Evolutionary conservation across 2,329 filamentous ascomycete species (phyloP), one percentile per base, ranked within the genome.

Genomic region (Phyllosticta citriasiana): DNA sequence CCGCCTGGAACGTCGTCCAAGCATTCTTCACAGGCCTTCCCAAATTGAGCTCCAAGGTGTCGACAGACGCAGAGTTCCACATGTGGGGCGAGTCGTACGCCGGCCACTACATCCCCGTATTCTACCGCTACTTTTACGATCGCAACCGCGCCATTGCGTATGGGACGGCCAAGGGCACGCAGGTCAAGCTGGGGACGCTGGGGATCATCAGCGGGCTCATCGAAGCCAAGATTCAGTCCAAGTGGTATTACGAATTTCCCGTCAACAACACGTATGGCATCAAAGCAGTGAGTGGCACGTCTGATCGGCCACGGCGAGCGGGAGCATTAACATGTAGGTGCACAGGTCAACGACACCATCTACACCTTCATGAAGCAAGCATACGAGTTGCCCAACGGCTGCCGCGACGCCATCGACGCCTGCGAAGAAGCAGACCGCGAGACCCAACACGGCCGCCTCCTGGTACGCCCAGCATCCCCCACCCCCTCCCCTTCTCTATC

Each of bases 241-340:
- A 76, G 0, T 75, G 74, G 35, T 80, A 79, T 64, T 76, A 79
- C 2, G 70, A 78, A 3, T 79, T 82, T 57, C 79, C 80, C 0
- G 78, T 79, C 64, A 80, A 83, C 67, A 83, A 83, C 64, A 81
- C 81, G 8, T 84, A 83, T 64, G 77, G 76, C 16, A 76, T 83
- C 60, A 72, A 79, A 55, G 69, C 76, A 1, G 52, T 53, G 19
- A 53, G 52, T 25, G 4, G 22, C 22, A 25, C 16, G 51, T 53
- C 51, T 9, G 19, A 22, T 9, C 4, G 10, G 10, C 9, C 3
- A 22, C 6, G 51, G 19, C 51, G 1, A 24, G 14, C 14, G 51
- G 9, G 14, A 24, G 10, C 16, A 4, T 9, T 27, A 2, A 25
- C 19, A n/a, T 3, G 7, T 19, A 6, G 4, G 12, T n/a, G 14